phyloP scores from a whole-genome alignment of 2,329 filamentous ascomycete genomes.

The Ophiostoma ulmi region DNA sequence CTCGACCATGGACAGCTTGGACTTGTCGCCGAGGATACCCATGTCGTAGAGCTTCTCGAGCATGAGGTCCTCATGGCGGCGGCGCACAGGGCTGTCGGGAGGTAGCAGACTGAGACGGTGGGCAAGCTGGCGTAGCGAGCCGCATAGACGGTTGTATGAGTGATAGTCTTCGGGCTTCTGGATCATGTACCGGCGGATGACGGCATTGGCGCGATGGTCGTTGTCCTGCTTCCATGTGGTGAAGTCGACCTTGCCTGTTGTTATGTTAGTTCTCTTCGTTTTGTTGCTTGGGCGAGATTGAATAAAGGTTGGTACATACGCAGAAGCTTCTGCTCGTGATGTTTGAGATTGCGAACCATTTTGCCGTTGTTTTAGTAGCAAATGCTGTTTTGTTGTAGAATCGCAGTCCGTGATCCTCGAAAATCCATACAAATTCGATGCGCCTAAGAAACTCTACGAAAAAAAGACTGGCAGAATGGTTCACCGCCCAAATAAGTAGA shows the following conservation, averaged over 20 bases:
- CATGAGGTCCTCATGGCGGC: constrained; percentile 79
- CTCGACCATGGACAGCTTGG: constrained; percentile 80
- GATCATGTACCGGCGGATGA: constrained; percentile 82
- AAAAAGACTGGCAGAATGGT: constrained; percentile 20
- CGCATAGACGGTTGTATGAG: constrained; percentile 61
- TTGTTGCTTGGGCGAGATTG: not conserved
- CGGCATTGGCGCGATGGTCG: constrained; percentile 72
- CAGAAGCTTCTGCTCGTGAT: constrained; percentile 94
- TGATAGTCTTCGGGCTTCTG: constrained; percentile 84
- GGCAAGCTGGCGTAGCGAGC: constrained; percentile 81
- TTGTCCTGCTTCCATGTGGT: constrained; percentile 87
- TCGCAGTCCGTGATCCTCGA: not conserved
- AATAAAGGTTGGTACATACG: constrained; percentile 17
- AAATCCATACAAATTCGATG: constrained; percentile 10
- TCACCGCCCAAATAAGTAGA: constrained; percentile 18
- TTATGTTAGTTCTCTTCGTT: not conserved
- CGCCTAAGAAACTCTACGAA: not conserved
- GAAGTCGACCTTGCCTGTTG: constrained; percentile 66
- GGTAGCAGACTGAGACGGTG: constrained; percentile 83
- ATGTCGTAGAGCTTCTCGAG: constrained; percentile 91
- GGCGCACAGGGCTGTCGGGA: constrained; percentile 67
- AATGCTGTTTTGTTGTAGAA: not conserved
- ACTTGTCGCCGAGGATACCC: constrained; percentile 71
- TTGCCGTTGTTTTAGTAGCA: constrained; percentile 28
- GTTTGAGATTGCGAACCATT: constrained; percentile 95